Evolutionary conservation across 345 rosid species (phyloP), one percentile per base, ranked within the genome.

Genomic region (Populus tremula): DNA sequence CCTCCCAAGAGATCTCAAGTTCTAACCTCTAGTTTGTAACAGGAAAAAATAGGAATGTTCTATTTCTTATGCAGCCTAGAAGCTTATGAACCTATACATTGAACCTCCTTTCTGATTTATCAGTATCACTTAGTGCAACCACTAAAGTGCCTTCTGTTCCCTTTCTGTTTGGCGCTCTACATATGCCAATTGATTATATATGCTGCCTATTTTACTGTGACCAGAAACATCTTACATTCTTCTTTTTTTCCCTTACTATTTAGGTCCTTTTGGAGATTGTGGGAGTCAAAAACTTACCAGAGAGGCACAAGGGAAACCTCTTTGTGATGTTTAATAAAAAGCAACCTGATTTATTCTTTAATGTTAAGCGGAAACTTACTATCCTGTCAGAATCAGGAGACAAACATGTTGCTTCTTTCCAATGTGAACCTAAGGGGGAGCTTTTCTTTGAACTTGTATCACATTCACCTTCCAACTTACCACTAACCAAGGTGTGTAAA

Each of bases 351-450:
- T 56, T 74, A 33, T 82, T 90, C 80, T 90, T 88, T 77, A 85
- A 88, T 80, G 85, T 83, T 62, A 93, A 93, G 83, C 85, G 78
- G 70, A 90, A 77, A 71, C 84, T 89, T 75, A 87, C 86, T 4
- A 77, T 95, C 70, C 79, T 82, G 18, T 92, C 97, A 3, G 87
- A 88, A 83, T 82, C 93, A 14, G 83, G 87, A 53, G 82, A 82
- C 82, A 93, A 92, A 87, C 89, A 88, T 78, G 89, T 90, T 76
- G 90, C 92, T 78, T 82, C 88, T 4, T 91, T 96, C 82, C 90
- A 83, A 31, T 92, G 99, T 87, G 95, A 96, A 56, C 90, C 95
- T 6, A 84, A 74, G 31, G 99, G 98, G 70, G 89, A 96, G 77
- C 85, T 96, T 71, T 82, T 85, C 67, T 90, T 96, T 76, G 93